Evolutionary conservation across 257 asterid species (phyloP), one percentile per base, ranked within the genome.

Genomic region (Salvia splendens): DNA sequence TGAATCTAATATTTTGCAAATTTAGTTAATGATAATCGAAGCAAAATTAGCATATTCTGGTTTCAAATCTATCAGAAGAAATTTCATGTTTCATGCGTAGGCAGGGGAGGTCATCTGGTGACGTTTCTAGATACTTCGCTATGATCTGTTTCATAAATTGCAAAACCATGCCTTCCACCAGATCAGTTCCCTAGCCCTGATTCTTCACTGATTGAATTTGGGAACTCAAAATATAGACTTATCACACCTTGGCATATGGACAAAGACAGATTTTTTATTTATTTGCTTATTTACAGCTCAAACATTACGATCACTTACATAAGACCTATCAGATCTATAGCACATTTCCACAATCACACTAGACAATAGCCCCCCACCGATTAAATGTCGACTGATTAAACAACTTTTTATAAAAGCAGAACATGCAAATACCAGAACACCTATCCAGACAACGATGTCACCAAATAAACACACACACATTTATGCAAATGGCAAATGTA

Each of bases 251-350:
- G 49, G 46, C 41, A 72, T 53, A 60, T 28, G 20, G 41, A 9
- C 57, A 11, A 46, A 62, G 48, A 46, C n/a, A 61, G 45, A 15
- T 6, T 38, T 0, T 0, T 24, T 35, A 24, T 24, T 24, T 24
- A 24, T 46, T 14, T 12, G 0, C 59, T 2, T 8, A 16, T 48
- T n/a, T 12, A 1, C 32, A 59, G 12, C 47, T 65, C 42, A 45
- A 70, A 17, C 47, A 36, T 38, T 2, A 1, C 6, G 0, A 71
- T 48, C 53, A 32, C 64, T 59, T 1, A 40, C 7, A 46, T 33
- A 62, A 61, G 52, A 64, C 40, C 49, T 11, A 55, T 40, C 73
- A 72, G 83, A 81, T 78, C 81, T 66, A 78, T 68, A 30, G 4
- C 8, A n/a, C 59, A 24, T 54, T 47, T 20, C 24, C 4, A 45